Evolutionary conservation across 108 stramenopile species (phyloP).

Genomic region (Poteriospumella lacustris): DNA sequence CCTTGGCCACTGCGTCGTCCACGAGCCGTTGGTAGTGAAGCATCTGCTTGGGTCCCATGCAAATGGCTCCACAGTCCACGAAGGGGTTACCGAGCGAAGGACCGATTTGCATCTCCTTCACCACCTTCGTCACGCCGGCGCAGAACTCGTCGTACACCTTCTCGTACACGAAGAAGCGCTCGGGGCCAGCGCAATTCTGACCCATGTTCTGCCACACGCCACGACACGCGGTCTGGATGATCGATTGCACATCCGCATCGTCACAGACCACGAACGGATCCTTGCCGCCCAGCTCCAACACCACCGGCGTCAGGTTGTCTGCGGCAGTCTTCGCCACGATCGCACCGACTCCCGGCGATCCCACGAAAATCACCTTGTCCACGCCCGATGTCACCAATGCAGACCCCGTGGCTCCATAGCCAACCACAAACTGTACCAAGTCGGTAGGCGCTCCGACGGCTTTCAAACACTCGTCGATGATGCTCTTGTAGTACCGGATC

Average conservation of each 20-base stretch:
- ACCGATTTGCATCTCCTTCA: slow-evolving; percentile 37
- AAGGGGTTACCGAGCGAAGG: slow-evolving; percentile 1
- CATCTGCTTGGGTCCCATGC: slow-evolving; percentile 70
- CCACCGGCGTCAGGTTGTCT: slow-evolving; percentile 82
- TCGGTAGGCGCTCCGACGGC: slow-evolving; percentile 82
- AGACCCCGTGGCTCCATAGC: slow-evolving; percentile 82
- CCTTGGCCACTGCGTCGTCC: slow-evolving; percentile 91
- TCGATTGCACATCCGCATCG: slow-evolving; percentile 66
- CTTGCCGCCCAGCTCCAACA: slow-evolving; percentile 97
- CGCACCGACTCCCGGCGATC: slow-evolving; percentile 81
- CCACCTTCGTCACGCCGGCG: slow-evolving; percentile 32
- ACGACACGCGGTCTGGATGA: slow-evolving; percentile 81
- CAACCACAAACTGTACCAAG: slow-evolving; percentile 79
- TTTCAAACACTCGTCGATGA: slow-evolving; percentile 70
- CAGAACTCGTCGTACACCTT: slow-evolving; percentile 64
- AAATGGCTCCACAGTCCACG: slow-evolving; percentile 88
- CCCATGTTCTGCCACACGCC: slow-evolving; percentile 94
- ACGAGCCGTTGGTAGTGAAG: slow-evolving; percentile 74
- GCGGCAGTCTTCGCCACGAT: slow-evolving; percentile 83
- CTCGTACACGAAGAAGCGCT: slow-evolving; percentile 93
- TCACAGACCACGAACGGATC: slow-evolving; percentile 95
- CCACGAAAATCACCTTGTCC: slow-evolving; percentile 97
- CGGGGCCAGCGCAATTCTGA: slow-evolving; percentile 96
- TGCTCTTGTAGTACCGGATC: slow-evolving; percentile 68
- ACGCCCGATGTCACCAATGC: slow-evolving; percentile 80